Evolutionary conservation across 495 filamentous ascomycete genomes (phyloP).

Genomic region (Aspergillus bridgeri): DNA sequence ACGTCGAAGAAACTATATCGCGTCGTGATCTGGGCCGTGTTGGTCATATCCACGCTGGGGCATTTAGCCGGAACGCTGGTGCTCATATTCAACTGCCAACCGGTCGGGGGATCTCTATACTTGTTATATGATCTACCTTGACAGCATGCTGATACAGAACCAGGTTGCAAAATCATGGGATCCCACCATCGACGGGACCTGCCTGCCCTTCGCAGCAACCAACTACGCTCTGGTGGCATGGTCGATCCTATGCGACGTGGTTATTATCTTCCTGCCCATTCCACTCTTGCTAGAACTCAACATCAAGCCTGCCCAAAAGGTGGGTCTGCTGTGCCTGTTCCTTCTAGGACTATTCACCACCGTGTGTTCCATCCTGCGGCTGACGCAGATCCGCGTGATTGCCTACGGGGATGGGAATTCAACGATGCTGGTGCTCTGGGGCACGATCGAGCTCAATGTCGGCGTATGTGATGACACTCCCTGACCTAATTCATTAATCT

Average conservation of each 20-base stretch:
- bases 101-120: slow-evolving; percentile 29
- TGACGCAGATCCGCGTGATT: slow-evolving; percentile 52
- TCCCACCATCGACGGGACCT: slow-evolving; percentile 32
- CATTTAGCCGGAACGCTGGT: slow-evolving; percentile 50
- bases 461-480: slow-evolving; percentile 35
- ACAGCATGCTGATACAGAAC: not conserved
- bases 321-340: slow-evolving; percentile 53
- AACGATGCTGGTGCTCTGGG: slow-evolving; percentile 57
- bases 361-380: slow-evolving; percentile 52
- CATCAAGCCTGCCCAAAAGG: slow-evolving; percentile 48
- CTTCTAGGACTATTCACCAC: slow-evolving; percentile 57
- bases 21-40: slow-evolving; percentile 45
- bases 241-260: slow-evolving; percentile 51
- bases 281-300: slow-evolving; percentile 51
- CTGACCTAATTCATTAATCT: not conserved
- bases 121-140: not conserved
- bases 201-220: slow-evolving; percentile 47
- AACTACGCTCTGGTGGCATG: slow-evolving; percentile 53
- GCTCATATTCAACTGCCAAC: slow-evolving; percentile 52
- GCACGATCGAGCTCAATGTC: slow-evolving; percentile 57
- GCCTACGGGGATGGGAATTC: slow-evolving; percentile 52
- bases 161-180: slow-evolving; percentile 50
- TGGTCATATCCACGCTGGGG: slow-evolving; percentile 37
- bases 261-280: slow-evolving; percentile 52
- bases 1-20: slow-evolving; percentile 46